Evolutionary conservation across 768 basidiomycete genomes (phyloP).

Genomic region (Dendrothele bispora): DNA sequence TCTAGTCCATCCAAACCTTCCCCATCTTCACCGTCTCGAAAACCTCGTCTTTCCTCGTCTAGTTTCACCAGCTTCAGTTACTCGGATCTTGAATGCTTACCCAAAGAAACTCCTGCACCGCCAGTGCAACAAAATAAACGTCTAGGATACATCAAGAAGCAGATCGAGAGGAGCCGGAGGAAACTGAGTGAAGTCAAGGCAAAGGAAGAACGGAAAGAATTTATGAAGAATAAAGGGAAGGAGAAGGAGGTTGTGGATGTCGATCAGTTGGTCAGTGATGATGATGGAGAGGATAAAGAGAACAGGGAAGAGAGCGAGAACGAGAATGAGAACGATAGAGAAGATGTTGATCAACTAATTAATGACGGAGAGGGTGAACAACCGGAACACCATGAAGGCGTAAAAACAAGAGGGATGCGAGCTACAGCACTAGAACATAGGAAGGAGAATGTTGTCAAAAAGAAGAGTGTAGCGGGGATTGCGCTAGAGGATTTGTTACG

Average conservation of each 20-base stretch:
- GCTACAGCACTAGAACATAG: too few relatives aligned
- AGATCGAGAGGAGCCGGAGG: conserved; percentile 26
- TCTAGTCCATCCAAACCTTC: conserved; percentile 1
- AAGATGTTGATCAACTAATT: too few relatives aligned
- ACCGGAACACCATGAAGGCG: too few relatives aligned
- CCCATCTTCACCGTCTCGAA: conserved; percentile 2
- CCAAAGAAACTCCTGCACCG: conserved; percentile 44
- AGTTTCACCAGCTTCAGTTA: conserved; percentile 12
- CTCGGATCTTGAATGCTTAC: conserved; percentile 19
- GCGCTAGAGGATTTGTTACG: too few relatives aligned
- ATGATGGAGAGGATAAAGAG: neutral
- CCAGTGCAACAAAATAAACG: conserved; percentile 34
- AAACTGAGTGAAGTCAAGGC: too few relatives aligned
- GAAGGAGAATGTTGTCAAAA: too few relatives aligned
- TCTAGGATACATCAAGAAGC: conserved; percentile 27
- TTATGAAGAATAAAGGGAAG: neutral
- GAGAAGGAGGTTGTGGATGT: neutral
- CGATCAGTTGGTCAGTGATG: too few relatives aligned
- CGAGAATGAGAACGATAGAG: too few relatives aligned
- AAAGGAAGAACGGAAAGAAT: neutral
- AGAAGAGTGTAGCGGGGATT: too few relatives aligned
- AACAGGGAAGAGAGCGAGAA: too few relatives aligned
- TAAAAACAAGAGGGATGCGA: too few relatives aligned
- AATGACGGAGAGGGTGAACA: too few relatives aligned
- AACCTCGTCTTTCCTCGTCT: conserved; percentile 9